These are phyloP conservation scores for Nakaseomyces glabratus DNA, from an alignment of 1,139 yeast species.

Conservation along the genomic window DNA sequence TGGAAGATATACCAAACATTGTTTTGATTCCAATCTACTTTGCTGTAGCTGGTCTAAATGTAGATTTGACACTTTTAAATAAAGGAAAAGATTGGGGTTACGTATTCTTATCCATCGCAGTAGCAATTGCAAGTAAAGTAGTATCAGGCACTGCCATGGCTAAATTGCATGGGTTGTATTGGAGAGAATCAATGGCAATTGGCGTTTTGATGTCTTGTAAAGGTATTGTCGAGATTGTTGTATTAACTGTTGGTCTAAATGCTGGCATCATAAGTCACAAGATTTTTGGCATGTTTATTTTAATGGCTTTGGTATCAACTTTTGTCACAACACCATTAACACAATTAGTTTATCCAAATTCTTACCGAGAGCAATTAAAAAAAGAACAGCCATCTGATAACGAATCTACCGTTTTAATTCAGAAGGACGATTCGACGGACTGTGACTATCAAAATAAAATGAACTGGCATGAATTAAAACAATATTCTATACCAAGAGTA, in stretches of 20 bases:
- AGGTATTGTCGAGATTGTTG: conserved; percentile 78
- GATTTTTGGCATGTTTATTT: conserved; percentile 69
- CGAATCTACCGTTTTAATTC: conserved; percentile 22
- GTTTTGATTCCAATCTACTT: conserved; percentile 68
- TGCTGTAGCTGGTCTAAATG: conserved; percentile 68
- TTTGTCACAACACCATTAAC: conserved; percentile 70
- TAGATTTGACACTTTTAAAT: conserved; percentile 53
- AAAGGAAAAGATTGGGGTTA: conserved; percentile 71
- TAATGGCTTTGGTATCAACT: conserved; percentile 71
- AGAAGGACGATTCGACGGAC: conserved; percentile 32
- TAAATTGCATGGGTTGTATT: conserved; percentile 47
- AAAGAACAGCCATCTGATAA: conserved; percentile 18
- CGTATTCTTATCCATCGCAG: conserved; percentile 51
- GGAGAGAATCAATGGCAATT: conserved; percentile 67
- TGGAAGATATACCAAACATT: conserved; percentile 67
- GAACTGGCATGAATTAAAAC: conserved; percentile 27
- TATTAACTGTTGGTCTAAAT: conserved; percentile 60
- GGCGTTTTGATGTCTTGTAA: conserved; percentile 84
- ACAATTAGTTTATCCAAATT: conserved; percentile 47
- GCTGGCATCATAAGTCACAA: conserved; percentile 56
- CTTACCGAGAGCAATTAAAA: conserved; percentile 47
- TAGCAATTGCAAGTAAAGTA: conserved; percentile 61
- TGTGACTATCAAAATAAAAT: conserved; percentile 10
- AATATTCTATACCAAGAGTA: conserved; percentile 17
- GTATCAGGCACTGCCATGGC: conserved; percentile 61